A percentile compares a stretch with the other conserved stretches of the same genome.
phyloP scores from a whole-genome alignment of 208 protist genomes.

The Leishmania turanica region DNA sequence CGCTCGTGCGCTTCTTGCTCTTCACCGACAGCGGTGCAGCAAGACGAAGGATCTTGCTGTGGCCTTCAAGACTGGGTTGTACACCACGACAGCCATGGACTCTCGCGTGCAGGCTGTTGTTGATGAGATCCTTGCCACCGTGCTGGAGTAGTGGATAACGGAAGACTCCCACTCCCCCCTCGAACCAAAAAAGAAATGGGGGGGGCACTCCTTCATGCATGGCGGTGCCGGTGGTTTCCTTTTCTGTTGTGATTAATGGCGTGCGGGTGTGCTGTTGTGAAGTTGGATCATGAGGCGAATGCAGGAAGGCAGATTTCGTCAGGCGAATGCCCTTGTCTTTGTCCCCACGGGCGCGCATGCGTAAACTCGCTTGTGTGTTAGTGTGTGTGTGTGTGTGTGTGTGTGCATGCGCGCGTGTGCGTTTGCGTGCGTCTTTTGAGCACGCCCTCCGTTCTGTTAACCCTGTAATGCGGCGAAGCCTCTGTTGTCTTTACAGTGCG shows the following conservation, averaged over 20 bases:
- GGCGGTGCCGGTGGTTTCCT: not conserved
- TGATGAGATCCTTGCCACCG: conserved; percentile 41
- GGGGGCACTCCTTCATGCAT: not conserved
- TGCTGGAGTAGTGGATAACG: conserved; percentile 3
- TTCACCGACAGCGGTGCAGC: conserved; percentile 46
- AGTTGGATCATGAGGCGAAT: not conserved
- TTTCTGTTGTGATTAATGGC: not conserved
- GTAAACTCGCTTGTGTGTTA: too few species aligned
- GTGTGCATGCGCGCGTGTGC: not conserved
- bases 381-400: too few species aligned
- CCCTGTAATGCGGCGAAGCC: not conserved
- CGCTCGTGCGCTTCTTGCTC: conserved; percentile 48
- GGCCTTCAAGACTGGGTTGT: conserved; percentile 50
- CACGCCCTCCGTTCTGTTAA: not conserved
- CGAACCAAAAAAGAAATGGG: not conserved
- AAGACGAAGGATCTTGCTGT: conserved; percentile 33
- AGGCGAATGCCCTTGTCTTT: not conserved
- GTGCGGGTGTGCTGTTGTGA: not conserved
- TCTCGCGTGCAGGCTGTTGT: conserved; percentile 56
- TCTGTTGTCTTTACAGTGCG: not conserved
- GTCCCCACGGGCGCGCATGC: not conserved
- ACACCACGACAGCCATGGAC: conserved; percentile 36
- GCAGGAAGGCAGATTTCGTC: not conserved
- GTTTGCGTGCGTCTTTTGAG: conserved; percentile 1
- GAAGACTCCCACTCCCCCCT: not conserved